phyloP scores from a whole-genome alignment of 192 early-diverging fungal genomes.

The Coemansia nantahalensis region DNA sequence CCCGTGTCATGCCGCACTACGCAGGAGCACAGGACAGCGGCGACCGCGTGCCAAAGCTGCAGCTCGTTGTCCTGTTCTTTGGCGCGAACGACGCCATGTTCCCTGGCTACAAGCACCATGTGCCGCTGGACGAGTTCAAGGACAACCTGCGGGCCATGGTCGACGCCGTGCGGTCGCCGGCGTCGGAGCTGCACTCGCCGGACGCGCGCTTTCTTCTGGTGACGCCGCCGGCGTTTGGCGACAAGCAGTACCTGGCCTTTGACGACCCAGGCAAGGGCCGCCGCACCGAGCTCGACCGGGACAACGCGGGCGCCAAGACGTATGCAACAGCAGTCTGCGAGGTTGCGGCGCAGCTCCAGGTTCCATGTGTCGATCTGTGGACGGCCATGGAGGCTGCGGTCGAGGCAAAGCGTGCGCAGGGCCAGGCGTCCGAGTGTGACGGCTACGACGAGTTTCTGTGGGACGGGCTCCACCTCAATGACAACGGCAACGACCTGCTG shows the following conservation, averaged over 20 bases:
- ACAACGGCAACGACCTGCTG: conserved; percentile 37
- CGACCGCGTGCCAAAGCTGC: neutral
- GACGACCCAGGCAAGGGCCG: no score
- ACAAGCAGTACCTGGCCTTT: conserved; percentile 2
- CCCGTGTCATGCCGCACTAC: conserved; percentile 6
- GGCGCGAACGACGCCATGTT: conserved; percentile 45
- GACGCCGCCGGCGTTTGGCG: conserved; percentile 34
- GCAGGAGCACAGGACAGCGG: no score
- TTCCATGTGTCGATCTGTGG: conserved; percentile 43
- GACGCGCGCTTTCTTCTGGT: conserved; percentile 22
- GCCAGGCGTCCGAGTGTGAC: neutral
- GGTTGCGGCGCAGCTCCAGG: conserved; percentile 1
- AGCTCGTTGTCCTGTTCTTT: conserved; percentile 21
- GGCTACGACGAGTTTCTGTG: conserved; percentile 17
- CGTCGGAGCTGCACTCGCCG: conserved; percentile 6
- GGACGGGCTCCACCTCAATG: conserved; percentile 43
- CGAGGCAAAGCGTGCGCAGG: neutral
- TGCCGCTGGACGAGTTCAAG: conserved; percentile 36
- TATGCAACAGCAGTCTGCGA: conserved; percentile 19
- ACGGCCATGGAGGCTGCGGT: no score
- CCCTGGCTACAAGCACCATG: conserved; percentile 12
- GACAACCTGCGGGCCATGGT: conserved; percentile 13
- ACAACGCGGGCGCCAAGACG: neutral
- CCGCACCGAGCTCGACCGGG: conserved; percentile 2
- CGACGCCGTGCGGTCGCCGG: neutral